Conservation (phyloP, 2,329 filamentous ascomycete genomes). For the Xylariaceae sp. region DNA sequence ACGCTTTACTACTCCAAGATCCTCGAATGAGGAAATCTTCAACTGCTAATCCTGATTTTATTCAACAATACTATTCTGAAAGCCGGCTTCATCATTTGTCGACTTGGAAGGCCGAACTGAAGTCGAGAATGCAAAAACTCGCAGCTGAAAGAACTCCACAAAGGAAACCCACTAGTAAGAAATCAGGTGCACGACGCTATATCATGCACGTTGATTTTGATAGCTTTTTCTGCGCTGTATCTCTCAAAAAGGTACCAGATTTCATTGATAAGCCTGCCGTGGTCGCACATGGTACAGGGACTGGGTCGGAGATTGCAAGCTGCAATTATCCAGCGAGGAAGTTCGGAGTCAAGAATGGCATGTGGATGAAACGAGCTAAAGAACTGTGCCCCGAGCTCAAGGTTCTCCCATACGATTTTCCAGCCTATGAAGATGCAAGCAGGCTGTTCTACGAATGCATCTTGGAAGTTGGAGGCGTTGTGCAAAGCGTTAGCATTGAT, state of each 20-base stretch:
- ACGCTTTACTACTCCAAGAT: slow-evolving; percentile 81
- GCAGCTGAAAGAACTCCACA: slow-evolving; percentile 69
- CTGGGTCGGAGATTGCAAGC: slow-evolving; percentile 92
- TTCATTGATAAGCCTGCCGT: slow-evolving; percentile 80
- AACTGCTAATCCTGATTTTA: slow-evolving; percentile 88
- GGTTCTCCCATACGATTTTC: slow-evolving; percentile 93
- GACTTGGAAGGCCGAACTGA: slow-evolving; percentile 94
- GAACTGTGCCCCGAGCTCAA: slow-evolving; percentile 85
- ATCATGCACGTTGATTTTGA: slow-evolving; percentile 98
- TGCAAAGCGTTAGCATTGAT: slow-evolving; percentile 97
- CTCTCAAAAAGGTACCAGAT: slow-evolving; percentile 76
- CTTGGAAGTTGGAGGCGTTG: slow-evolving; percentile 76
- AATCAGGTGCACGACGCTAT: slow-evolving; percentile 73
- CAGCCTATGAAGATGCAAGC: slow-evolving; percentile 91
- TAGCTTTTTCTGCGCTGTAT: slow-evolving; percentile 96
- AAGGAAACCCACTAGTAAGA: slow-evolving; percentile 54
- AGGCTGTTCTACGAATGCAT: slow-evolving; percentile 86
- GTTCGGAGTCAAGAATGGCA: slow-evolving; percentile 92
- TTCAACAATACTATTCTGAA: slow-evolving; percentile 94
- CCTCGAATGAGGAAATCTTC: slow-evolving; percentile 87
- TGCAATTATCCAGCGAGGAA: slow-evolving; percentile 92
- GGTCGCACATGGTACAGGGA: slow-evolving; percentile 85
- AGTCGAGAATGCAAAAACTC: slow-evolving; percentile 82
- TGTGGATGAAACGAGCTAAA: slow-evolving; percentile 96
- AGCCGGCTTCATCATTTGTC: slow-evolving; percentile 94